Conservation (phyloP, 768 basidiomycete genomes). For the Albatrellus ellisii region DNA sequence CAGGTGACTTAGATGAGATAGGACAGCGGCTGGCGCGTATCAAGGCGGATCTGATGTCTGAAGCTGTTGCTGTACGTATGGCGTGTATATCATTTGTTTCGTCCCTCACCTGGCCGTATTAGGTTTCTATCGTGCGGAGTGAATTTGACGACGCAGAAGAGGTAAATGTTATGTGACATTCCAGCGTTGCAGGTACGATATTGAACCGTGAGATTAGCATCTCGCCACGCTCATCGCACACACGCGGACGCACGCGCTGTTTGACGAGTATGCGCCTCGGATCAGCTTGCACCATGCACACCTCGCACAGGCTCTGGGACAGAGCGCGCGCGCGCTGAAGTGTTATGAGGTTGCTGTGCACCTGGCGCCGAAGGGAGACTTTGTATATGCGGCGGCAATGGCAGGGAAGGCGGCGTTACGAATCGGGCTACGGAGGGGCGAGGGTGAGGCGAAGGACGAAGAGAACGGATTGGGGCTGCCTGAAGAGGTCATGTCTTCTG, state of each 20-base stretch:
- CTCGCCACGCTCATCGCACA: slow-evolving; percentile 44
- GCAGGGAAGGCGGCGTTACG: slow-evolving; percentile 39
- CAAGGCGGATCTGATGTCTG: slow-evolving; percentile 60
- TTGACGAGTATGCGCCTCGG: slow-evolving; percentile 40
- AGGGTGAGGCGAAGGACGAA: slow-evolving; percentile 10
- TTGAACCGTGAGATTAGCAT: too few relatives aligned
- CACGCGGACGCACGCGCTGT: slow-evolving; percentile 44
- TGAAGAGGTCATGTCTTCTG: slow-evolving; percentile 6
- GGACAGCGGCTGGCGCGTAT: slow-evolving; percentile 41
- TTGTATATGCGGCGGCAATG: slow-evolving; percentile 33
- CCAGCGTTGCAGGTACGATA: too few relatives aligned
- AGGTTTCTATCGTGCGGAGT: slow-evolving; percentile 57
- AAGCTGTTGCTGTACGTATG: slow-evolving; percentile 44
- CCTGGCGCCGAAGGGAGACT: slow-evolving; percentile 24
- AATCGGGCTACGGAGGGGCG: slow-evolving; percentile 26
- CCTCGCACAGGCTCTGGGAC: slow-evolving; percentile 54
- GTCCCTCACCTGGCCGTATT: background rate
- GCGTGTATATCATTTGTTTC: background rate
- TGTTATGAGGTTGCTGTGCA: slow-evolving; percentile 54
- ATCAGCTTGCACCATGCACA: slow-evolving; percentile 62
- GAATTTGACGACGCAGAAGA: slow-evolving; percentile 53
- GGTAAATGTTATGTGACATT: too few relatives aligned
- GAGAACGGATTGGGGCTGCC: slow-evolving; percentile 6
- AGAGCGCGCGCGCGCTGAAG: slow-evolving; percentile 35
- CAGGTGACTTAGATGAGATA: slow-evolving; percentile 34